A percentile compares a stretch with the other conserved stretches of the same genome.
phyloP scores from a whole-genome alignment of 2,329 filamentous ascomycete species.

The Aspergillus sp. region DNA sequence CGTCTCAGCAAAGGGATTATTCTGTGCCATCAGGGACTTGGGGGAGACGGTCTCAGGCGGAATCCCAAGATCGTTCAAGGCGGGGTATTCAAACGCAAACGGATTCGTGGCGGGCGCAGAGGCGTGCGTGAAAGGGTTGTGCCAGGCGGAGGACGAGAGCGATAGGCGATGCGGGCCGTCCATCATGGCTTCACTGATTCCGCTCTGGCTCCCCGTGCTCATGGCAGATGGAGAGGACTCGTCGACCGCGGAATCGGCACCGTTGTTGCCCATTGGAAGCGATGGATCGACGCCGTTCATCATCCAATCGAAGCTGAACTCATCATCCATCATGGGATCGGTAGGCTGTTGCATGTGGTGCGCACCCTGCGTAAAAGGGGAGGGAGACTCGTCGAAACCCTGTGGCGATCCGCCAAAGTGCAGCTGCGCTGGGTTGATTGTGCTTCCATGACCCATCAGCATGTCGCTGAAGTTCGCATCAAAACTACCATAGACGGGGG shows the following conservation, averaged over 20 bases:
- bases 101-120: constrained; percentile 55
- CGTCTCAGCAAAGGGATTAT: constrained; percentile 60
- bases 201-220: constrained; percentile 84
- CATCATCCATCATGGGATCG: constrained; percentile 55
- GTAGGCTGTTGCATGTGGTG: constrained; percentile 48
- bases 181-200: constrained; percentile 74
- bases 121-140: constrained; percentile 60
- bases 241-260: constrained; percentile 75
- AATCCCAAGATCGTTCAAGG: constrained; percentile 69
- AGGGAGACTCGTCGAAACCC: constrained; percentile 34
- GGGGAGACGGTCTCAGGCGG: constrained; percentile 68
- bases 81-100: constrained; percentile 68
- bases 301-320: constrained; percentile 79
- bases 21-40: constrained; percentile 65
- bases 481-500: constrained; percentile 63
- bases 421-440: constrained; percentile 61
- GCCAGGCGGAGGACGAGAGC: constrained; percentile 55
- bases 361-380: constrained; percentile 35
- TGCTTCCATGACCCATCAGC: constrained; percentile 59
- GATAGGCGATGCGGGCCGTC: constrained; percentile 64
- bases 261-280: constrained; percentile 57
- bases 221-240: constrained; percentile 93
- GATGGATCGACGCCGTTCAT: constrained; percentile 72
- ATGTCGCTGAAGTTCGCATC: constrained; percentile 66
- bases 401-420: constrained; percentile 78